Evolutionary conservation across 2,329 filamentous ascomycete species (phyloP), one percentile per base, ranked within the genome.

Genomic region (Pseudocercospora cruenta): DNA sequence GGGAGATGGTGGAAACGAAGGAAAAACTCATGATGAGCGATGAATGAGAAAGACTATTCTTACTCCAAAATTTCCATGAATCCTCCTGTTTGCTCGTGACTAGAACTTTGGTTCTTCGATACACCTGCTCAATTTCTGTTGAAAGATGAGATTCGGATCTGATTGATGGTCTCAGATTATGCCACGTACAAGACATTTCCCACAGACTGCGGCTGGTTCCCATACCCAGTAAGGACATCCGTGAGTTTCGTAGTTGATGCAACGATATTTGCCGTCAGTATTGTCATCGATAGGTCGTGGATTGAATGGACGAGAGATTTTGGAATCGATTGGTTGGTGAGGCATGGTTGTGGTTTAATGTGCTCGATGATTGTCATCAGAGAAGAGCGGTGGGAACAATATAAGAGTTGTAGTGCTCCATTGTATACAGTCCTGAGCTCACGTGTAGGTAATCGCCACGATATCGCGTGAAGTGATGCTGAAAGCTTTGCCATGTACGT

Each of bases 151-250:
- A 19, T 12, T 19, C n/a, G 19, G 49, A 24, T 28, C 21, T 36
- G 49, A 53, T 54, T 7, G 10, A 54, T 54, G n/a, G n/a, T n/a
- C n/a, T n/a, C 47, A 21, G 5, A 3, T 2, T 7, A 21, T 26
- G 19, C 47, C 14, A 14, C 47, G 19, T 51, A 51, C 47, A 3
- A 31, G 33, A 21, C 51, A 55, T 31, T 55, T 55, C 12, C 51
- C 51, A 9, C 51, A 55, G 4, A 55, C 16, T 4, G 26, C 22
- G 0, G 21, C 26, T n/a, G 22, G 22, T 8, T 31, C 22, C 51
- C 51, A 55, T 4, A 26, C 24, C 51, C 51, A 55, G 24, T 55
- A 55, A 28, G 51, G 51, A 55, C 51, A 55, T 31, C 51, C 51
- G 4, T 16, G 16, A n/a, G 24, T 55, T 26, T 55, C 51, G 9